Percentiles rank a stretch among this genome's conserved stretches.
Conservation (phyloP, 768 basidiomycete genomes). For the Scleroderma citrinum region DNA sequence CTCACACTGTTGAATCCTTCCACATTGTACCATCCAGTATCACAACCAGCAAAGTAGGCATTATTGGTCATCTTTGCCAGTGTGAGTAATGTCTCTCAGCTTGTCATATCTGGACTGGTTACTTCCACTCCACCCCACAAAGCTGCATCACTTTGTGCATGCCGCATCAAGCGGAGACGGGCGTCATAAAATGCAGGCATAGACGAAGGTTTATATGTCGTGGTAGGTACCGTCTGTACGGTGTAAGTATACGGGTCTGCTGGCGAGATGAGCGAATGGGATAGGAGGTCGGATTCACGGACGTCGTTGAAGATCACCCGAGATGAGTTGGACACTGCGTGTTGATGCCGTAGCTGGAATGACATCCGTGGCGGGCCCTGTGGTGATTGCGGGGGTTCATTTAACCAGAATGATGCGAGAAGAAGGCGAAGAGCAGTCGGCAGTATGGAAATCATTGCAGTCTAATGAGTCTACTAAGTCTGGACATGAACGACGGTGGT, state of each 20-base stretch:
- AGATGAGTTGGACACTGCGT: slow-evolving; percentile 49
- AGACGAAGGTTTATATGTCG: slow-evolving; percentile 45
- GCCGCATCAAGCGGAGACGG: slow-evolving; percentile 32
- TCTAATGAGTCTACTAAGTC: too few species aligned
- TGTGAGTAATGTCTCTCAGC: slow-evolving; percentile 63
- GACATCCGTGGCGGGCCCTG: slow-evolving; percentile 29
- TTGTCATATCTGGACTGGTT: slow-evolving; percentile 62
- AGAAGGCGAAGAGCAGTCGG: too few species aligned
- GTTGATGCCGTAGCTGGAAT: slow-evolving; percentile 63
- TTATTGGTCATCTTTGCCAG: slow-evolving; percentile 93
- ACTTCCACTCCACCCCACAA: slow-evolving; percentile 66
- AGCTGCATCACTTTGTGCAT: slow-evolving; percentile 34
- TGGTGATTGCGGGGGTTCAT: too few species aligned
- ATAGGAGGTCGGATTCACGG: slow-evolving; percentile 25
- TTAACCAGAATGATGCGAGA: too few species aligned
- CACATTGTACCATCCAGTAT: slow-evolving; percentile 67
- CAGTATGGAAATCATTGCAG: too few species aligned
- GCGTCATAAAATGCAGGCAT: slow-evolving; percentile 27
- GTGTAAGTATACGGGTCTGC: slow-evolving; percentile 32
- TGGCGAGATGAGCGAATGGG: slow-evolving; percentile 18
- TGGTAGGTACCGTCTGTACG: slow-evolving; percentile 34
- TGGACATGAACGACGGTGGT: not conserved
- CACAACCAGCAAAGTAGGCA: slow-evolving; percentile 56
- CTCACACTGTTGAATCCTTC: slow-evolving; percentile 59
- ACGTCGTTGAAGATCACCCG: slow-evolving; percentile 56